phyloP scores from a whole-genome alignment of 1,284 basidiomycete species.

The Fomitopsis palustris region DNA sequence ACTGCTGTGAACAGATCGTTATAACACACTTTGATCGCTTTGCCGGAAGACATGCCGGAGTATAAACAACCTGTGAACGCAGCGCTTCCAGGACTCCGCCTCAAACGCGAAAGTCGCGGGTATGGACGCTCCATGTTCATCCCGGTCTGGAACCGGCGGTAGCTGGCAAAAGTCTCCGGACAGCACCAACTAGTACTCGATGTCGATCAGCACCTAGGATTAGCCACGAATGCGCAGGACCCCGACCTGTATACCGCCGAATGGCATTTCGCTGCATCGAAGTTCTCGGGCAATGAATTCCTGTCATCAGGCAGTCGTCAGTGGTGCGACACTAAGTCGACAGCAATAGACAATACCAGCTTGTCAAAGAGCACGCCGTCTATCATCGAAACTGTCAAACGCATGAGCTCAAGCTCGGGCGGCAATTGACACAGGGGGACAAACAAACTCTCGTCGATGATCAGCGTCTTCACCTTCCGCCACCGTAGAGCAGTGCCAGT shows the following conservation, averaged over 20 bases:
- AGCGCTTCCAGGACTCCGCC: slow-evolving; percentile 54
- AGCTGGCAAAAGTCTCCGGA: slow-evolving; percentile 82
- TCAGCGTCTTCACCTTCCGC: slow-evolving; percentile 47
- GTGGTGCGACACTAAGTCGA: not conserved
- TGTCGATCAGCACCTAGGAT: not conserved
- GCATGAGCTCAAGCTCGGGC: not conserved
- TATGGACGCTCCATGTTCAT: slow-evolving; percentile 25
- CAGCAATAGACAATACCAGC: slow-evolving; percentile 35
- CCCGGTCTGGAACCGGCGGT: slow-evolving; percentile 62
- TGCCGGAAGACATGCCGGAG: slow-evolving; percentile 43
- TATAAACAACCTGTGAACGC: slow-evolving; percentile 34
- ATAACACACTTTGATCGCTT: slow-evolving; percentile 47
- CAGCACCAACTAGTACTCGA: slow-evolving; percentile 54
- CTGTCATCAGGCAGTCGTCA: slow-evolving; percentile 11
- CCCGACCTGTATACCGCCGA: slow-evolving; percentile 71
- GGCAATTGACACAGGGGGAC: not conserved
- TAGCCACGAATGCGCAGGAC: not conserved
- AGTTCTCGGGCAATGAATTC: slow-evolving; percentile 49
- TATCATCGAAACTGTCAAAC: slow-evolving; percentile 51
- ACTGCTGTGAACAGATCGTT: not conserved
- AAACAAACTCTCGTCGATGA: slow-evolving; percentile 68
- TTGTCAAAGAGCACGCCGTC: slow-evolving; percentile 64
- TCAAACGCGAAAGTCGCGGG: slow-evolving; percentile 62
- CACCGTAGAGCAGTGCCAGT: slow-evolving; percentile 39
- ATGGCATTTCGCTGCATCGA: slow-evolving; percentile 47